A percentile compares a stretch with the other conserved stretches of the same genome.
Conservation (phyloP, 768 basidiomycete species). For the Termitomyces sp. region DNA sequence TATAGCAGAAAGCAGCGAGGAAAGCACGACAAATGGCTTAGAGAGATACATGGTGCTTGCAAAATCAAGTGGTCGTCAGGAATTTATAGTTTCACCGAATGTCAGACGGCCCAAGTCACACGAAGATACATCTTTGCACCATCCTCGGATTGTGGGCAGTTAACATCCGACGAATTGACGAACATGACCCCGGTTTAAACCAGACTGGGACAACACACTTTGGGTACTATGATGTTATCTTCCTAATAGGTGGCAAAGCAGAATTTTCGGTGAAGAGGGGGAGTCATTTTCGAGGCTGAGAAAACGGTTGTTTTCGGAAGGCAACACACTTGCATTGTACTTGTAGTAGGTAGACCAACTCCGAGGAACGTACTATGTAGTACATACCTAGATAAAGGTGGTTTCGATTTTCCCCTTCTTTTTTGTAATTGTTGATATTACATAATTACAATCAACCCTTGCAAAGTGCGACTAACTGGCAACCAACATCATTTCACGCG, state of each 20-base stretch:
- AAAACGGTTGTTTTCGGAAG: background rate
- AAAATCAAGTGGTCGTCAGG: background rate
- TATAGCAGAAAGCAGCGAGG: constrained; percentile 4
- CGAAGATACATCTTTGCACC: background rate
- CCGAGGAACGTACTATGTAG: too few species aligned
- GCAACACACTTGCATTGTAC: background rate
- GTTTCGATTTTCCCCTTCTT: background rate
- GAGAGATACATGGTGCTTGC: constrained; percentile 9
- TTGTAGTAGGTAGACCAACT: background rate
- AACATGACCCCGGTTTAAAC: constrained; percentile 4
- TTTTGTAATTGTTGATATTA: background rate
- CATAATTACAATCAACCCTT: background rate
- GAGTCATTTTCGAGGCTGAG: too few species aligned
- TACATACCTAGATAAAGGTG: background rate
- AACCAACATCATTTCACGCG: too few species aligned
- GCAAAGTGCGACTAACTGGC: too few species aligned
- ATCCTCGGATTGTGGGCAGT: background rate
- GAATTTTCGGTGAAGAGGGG: too few species aligned
- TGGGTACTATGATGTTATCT: too few species aligned
- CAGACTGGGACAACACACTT: background rate
- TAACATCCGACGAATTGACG: constrained; percentile 14
- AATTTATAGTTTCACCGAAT: constrained; percentile 1
- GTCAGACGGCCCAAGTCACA: background rate
- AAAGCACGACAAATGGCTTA: constrained; percentile 6
- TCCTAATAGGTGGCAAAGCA: background rate